Evolutionary conservation across 2,329 filamentous ascomycete species (phyloP), one percentile per base, ranked within the genome.

Genomic region (Claviceps digitariae): DNA sequence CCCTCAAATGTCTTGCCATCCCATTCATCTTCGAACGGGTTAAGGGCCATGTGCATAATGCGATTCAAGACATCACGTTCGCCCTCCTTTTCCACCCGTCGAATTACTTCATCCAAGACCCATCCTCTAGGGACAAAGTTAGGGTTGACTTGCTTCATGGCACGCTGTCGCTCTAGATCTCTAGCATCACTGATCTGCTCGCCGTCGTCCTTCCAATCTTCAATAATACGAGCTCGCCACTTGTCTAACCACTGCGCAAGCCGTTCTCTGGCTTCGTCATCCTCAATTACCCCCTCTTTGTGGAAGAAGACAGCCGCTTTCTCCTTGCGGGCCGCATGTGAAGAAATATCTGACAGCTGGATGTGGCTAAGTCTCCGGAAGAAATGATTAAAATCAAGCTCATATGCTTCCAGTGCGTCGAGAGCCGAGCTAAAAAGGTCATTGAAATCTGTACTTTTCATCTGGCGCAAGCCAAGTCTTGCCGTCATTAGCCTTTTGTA

Each of bases 351-450:
- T 0, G 69, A 68, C 1, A 89, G 56, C 34, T 71, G 77, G 20
- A 95, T 63, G 21, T 71, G 69, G 51, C 84, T 85, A 0, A 98
- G 74, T 9, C 84, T 79, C 41, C 94, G 80, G 76, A 97, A 97
- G 66, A 94, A 93, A 62, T 94, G 87, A 64, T 95, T 88, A 68
- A 96, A 98, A 66, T 98, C 93, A 2, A 98, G 72, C 63, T 94
- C 87, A 20, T 90, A 72, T 1, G 79, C 78, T 65, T 95, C 86
- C 69, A 98, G 75, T 0, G 81, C 83, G 64, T 96, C 89, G 0
- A 98, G 76, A 12, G 88, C 69, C 53, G 88, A 82, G n/a, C 85
- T 90, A 65, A 91, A 93, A 2, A 97, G 69, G 0, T 77, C 71
- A 23, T 94, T 78, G 61, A 96, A 95, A 66, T 96, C 91, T 0